Base-by-base conservation (phyloP, 352 stramenopile species). In the Pythium plurisporium region DNA sequence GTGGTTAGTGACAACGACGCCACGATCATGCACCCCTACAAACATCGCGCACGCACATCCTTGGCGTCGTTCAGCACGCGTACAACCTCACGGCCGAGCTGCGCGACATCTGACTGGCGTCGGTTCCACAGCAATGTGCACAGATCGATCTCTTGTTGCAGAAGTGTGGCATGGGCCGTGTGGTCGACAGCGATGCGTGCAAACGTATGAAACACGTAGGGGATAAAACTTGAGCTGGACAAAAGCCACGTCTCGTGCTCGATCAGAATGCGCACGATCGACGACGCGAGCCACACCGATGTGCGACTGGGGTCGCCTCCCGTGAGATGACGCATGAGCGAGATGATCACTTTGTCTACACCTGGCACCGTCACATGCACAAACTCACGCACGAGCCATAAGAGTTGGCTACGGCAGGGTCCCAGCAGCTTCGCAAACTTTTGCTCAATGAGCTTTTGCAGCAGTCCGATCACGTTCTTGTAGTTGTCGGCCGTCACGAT, bases 171-270 rank as follows among this genome's bases (percentile, higher is more conserved):
- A n/a, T 91, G 74, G 4, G 70, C 70, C 2, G 65, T 78, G 55
- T 91, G 79, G 54, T 93, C 81, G 14, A 88, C 69, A 10, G 73
- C 80, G 49, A 91, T 86, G 9, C 82, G 69, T 3, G 68, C 80
- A 57, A 91, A 91, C 1, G 82, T 87, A 48, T 92, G 79, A 37
- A 92, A 92, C 7, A 91, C 82, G 43, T 87, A 92, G 12, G 82
- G 82, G 30, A 90, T 91, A 15, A 93, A 67, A 29, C 66, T 84
- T 23, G 82, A 80, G 50, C 75, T 79, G 5, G 80, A 82, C 22
- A 93, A 58, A 46, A 93, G 51, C 82, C 82, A 93, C 7, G 70
- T 36, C 59, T 93, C 82, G 57, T 92, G 82, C 54, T 92, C 82
- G 26, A 86, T 82, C 19, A 92, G 55, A 40, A 92, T 83, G 30